Base-by-base conservation (phyloP, 2,329 filamentous ascomycete genomes). In the Ampelomyces quisqualis region DNA sequence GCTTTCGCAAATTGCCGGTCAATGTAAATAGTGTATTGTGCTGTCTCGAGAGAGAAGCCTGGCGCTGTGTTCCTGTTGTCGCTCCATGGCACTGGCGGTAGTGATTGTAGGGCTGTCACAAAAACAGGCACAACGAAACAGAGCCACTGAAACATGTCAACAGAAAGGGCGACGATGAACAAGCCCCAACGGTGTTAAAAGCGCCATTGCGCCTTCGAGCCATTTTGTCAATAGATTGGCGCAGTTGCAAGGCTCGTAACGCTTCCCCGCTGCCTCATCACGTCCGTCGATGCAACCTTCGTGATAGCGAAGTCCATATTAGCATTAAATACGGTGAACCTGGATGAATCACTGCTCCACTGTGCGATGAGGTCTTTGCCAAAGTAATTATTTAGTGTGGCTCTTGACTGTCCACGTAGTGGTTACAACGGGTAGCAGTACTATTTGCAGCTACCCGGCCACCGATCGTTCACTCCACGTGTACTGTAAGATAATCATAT, bases 21-120 rank as follows among this genome's bases (percentile, higher is more conserved):
- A 7, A 79, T 68, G 40, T 73, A 78, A 20, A 76, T 67, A 3
- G 55, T 68, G 29, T 53, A 58, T 7, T 55, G 40, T 2, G 43
- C 37, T 9, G 53, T 38, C 17, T 18, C 35, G 19, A 61, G 35
- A 6, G 52, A 55, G 47, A 68, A 67, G 4, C 55, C 52, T 5
- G 29, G 24, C n/a, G 40, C 33, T 2, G 45, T 39, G 3, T 36
- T 23, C 28, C 45, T 55, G 14, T 31, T 45, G 11, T 43, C 42
- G 4, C 35, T 49, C 51, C 55, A 65, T 50, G 60, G 40, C 2
- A 68, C 57, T 1, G 71, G 70, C 10, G 71, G 70, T 6, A 74
- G 60, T 27, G 58, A 57, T 45, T 74, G 70, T 28, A 72, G 45
- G 11, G 65, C 69, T 19, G 57, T 51, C 14, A 51, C 64, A 28